Evolutionary conservation across 176 grass and related monocot genomes (phyloP).

Genomic region (Oryza longistaminata): DNA sequence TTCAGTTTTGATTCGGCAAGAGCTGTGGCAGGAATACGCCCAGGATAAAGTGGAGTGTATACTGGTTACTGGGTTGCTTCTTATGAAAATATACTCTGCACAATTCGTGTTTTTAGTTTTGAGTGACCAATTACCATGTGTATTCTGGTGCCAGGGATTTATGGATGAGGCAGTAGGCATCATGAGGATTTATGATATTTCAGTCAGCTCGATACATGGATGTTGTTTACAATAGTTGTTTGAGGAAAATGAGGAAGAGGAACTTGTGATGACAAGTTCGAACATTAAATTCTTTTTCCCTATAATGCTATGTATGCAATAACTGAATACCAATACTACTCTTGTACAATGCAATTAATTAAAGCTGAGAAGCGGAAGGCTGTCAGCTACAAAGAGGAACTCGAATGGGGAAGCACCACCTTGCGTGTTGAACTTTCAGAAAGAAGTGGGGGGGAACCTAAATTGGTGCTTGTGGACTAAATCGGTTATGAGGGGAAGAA

Average conservation of each 20-base stretch:
- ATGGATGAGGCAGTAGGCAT: constrained; percentile 88
- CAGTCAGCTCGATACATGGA: constrained; percentile 50
- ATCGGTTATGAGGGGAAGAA: not conserved
- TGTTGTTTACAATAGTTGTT: not conserved
- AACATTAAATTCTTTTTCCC: not conserved
- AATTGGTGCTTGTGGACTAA: constrained; percentile 14
- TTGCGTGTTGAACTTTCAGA: constrained; percentile 88
- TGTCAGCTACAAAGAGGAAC: constrained; percentile 68
- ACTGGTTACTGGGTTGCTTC: not conserved
- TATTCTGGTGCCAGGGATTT: constrained; percentile 58
- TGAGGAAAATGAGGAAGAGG: not conserved
- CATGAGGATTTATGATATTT: constrained; percentile 92
- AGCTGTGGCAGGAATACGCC: constrained; percentile 82
- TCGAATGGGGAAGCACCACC: constrained; percentile 59
- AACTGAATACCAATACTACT: constrained; percentile 77
- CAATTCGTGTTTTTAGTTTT: constrained; percentile 4
- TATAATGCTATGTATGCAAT: constrained; percentile 54
- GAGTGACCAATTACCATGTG: not conserved
- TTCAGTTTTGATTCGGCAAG: constrained; percentile 84
- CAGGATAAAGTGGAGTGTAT: constrained; percentile 64
- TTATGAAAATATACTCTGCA: constrained; percentile 1
- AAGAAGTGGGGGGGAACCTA: constrained; percentile 66
- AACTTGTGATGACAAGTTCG: not conserved
- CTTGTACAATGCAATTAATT: constrained; percentile 80
- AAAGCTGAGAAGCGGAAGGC: constrained; percentile 70